Evolutionary conservation across 345 rosid genomes (phyloP).

Genomic region (Eucalyptus cloeziana): DNA sequence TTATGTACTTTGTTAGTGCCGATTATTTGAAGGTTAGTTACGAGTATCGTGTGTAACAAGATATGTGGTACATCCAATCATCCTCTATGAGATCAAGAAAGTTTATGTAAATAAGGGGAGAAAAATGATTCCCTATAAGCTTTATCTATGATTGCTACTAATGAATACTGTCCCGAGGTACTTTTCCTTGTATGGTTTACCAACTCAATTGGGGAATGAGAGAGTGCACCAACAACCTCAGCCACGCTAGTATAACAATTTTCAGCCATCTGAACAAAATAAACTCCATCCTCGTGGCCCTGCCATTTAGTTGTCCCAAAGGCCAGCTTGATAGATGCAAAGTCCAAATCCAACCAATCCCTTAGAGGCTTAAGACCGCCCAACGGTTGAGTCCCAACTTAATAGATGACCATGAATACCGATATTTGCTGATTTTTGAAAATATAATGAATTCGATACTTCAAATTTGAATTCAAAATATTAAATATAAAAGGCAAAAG

Average conservation of each 20-base stretch:
- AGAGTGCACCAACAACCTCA: neutral
- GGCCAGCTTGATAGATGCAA: neutral
- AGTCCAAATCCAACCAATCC: slow-evolving; percentile 81
- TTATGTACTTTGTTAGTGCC: neutral
- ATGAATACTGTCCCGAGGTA: neutral
- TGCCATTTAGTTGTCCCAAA: neutral
- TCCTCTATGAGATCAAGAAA: neutral
- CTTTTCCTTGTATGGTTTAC: neutral
- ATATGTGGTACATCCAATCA: neutral
- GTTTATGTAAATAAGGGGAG: neutral
- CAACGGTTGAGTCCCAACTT: too few species aligned
- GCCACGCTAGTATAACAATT: neutral
- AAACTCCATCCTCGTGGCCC: neutral
- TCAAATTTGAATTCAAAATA: too few species aligned
- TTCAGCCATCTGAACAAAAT: neutral
- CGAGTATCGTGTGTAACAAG: neutral
- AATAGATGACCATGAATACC: too few species aligned
- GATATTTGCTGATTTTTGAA: too few species aligned
- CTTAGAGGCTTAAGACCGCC: slow-evolving; percentile 2
- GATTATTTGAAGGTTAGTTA: neutral
- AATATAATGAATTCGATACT: too few species aligned
- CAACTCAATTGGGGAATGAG: neutral
- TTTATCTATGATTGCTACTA: neutral
- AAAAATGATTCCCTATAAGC: neutral
- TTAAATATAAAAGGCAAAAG: too few species aligned